Conservation (phyloP, 2,329 filamentous ascomycete genomes). For the Aspergillus quadrilineatus region DNA sequence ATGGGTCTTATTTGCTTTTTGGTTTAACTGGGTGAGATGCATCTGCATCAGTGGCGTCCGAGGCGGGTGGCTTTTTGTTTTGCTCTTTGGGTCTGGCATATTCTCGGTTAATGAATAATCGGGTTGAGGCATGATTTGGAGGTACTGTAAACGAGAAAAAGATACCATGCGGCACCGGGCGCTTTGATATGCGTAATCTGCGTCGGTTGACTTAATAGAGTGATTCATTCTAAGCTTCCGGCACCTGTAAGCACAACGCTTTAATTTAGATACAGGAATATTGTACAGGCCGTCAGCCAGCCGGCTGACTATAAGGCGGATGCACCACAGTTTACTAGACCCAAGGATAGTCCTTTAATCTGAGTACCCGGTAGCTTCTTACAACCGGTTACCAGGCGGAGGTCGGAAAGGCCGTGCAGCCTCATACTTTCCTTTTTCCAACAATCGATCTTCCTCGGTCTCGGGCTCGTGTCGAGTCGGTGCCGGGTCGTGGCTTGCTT, state of each 20-base stretch:
- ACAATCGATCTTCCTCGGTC: conserved; percentile 64
- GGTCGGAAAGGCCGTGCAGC: conserved; percentile 71
- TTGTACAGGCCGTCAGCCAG: conserved; percentile 3
- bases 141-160: neutral
- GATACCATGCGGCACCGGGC: neutral
- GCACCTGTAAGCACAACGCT: too few relatives aligned
- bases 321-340: too few relatives aligned
- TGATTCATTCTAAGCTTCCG: too few relatives aligned
- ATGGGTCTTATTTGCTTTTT: neutral
- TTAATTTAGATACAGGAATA: conserved; percentile 2
- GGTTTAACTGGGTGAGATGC: neutral
- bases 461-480: conserved; percentile 77
- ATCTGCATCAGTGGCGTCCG: neutral
- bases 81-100: neutral
- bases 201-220: neutral
- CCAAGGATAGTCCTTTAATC: too few relatives aligned
- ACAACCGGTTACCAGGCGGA: conserved; percentile 81
- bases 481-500: conserved; percentile 76
- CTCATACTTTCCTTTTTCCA: conserved; percentile 90
- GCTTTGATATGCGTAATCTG: neutral
- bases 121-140: neutral
- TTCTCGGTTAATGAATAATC: neutral
- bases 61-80: conserved; percentile 2
- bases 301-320: neutral
- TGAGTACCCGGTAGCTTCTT: neutral